These are phyloP conservation scores for Metarhizium humberi DNA, from an alignment of 2,329 filamentous ascomycete genomes.

Conservation along the genomic window DNA sequence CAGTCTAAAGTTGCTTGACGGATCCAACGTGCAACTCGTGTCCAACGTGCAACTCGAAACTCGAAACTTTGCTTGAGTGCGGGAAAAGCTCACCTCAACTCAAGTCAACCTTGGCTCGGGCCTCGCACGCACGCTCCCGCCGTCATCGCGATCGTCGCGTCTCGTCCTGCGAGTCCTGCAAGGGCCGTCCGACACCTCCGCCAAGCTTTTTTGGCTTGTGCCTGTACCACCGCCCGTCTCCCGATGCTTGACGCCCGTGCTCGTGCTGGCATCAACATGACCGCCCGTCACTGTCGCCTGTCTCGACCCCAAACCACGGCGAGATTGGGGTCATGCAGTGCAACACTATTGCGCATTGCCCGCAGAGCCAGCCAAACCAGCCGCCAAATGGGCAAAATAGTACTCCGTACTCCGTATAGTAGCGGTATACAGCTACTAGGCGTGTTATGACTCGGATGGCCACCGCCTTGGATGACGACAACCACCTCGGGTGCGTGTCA, in stretches of 20 bases:
- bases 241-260: not conserved
- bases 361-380: not conserved
- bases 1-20: too few relatives aligned
- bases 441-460: not conserved
- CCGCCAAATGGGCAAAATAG: not conserved
- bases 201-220: not conserved
- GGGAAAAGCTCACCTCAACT: too few relatives aligned
- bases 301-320: not conserved
- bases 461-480: not conserved
- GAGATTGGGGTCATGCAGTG: not conserved
- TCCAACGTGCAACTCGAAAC: too few relatives aligned
- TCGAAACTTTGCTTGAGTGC: too few relatives aligned
- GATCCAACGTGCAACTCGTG: too few relatives aligned
- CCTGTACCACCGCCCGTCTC: not conserved
- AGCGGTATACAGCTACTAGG: not conserved
- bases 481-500: not conserved
- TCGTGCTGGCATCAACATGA: not conserved
- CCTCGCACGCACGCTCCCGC: not conserved
- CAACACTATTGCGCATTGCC: not conserved
- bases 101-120: not conserved
- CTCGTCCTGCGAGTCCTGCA: not conserved
- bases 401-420: too few relatives aligned
- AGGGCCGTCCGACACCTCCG: constrained; percentile 1
- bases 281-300: not conserved
- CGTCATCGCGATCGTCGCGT: not conserved